Evolutionary conservation across 2,329 filamentous ascomycete genomes (phyloP), one percentile per base, ranked within the genome.

Genomic region (Myriangium duriaei): DNA sequence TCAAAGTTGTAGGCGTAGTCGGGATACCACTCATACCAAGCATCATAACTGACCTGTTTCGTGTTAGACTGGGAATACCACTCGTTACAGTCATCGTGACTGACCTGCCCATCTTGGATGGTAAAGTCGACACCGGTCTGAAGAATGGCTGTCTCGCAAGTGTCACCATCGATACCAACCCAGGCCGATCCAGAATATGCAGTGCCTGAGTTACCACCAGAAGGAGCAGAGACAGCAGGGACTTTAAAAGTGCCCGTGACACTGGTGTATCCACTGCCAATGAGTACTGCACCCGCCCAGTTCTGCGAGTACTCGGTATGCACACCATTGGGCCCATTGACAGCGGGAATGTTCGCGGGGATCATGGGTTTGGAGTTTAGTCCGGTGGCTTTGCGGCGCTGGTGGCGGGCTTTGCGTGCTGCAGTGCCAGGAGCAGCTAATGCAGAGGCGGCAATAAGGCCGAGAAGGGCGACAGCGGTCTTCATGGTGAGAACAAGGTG

Each of bases 11-110:
- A 65, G 16, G 70, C 64, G 46, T 67, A 67, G 48, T 72, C 66
- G 1, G 72, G 71, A 47, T 67, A 73, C 72, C 71, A 76, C 52
- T 76, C 72, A 48, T 72, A 76, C 71, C 72, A 76, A 12, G 71
- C 68, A 40, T 70, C 65, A 48, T 66, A 76, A 5, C 51, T 58
- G n/a, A n/a, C n/a, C n/a, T n/a, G n/a, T n/a, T n/a, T n/a, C n/a
- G n/a, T n/a, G n/a, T n/a, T n/a, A n/a, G n/a, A n/a, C n/a, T n/a
- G n/a, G n/a, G n/a, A n/a, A n/a, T n/a, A n/a, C n/a, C n/a, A n/a
- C n/a, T n/a, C n/a, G n/a, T n/a, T n/a, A n/a, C n/a, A n/a, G n/a
- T n/a, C n/a, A n/a, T n/a, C 21, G 21, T 26, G n/a, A 7, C 7
- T 7, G 3, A 64, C 60, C 0, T 49, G 43, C 13, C 52, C 53